phyloP scores from a whole-genome alignment of 139 green algal species.

The Edaphochlamys debaryana region DNA sequence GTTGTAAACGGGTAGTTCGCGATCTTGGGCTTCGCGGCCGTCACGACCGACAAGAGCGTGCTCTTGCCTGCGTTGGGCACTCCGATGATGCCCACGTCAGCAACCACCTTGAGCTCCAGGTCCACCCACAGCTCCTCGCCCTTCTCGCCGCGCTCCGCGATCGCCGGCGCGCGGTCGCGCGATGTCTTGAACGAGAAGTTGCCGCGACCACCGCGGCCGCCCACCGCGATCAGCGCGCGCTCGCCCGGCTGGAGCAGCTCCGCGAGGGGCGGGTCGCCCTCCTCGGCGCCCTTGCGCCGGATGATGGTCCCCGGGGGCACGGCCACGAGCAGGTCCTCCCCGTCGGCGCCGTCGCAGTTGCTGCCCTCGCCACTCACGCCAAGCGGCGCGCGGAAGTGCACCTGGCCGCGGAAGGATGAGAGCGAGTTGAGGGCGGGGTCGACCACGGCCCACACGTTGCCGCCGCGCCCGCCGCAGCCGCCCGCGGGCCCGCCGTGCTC shows the following conservation, averaged over 20 bases:
- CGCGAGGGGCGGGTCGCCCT: slow-evolving; percentile 68
- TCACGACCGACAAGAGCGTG: slow-evolving; percentile 90
- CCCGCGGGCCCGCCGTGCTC: slow-evolving; percentile 90
- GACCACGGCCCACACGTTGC: slow-evolving; percentile 84
- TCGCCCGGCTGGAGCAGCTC: slow-evolving; percentile 85
- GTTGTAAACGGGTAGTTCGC: slow-evolving; percentile 99
- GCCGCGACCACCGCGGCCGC: slow-evolving; percentile 90
- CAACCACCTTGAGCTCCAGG: slow-evolving; percentile 93
- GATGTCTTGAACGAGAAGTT: slow-evolving; percentile 95
- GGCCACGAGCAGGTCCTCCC: slow-evolving; percentile 79
- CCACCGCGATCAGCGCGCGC: slow-evolving; percentile 80
- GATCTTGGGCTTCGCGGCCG: slow-evolving; percentile 89
- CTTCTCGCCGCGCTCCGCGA: slow-evolving; percentile 78
- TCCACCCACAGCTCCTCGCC: slow-evolving; percentile 83
- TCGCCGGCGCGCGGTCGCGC: slow-evolving; percentile 84
- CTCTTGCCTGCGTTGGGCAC: slow-evolving; percentile 89
- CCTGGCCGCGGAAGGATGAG: slow-evolving; percentile 74
- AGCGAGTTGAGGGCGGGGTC: slow-evolving; percentile 83
- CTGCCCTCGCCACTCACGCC: slow-evolving; percentile 52
- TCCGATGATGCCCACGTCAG: slow-evolving; percentile 96
- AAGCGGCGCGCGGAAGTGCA: slow-evolving; percentile 64
- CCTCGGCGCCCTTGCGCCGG: slow-evolving; percentile 61
- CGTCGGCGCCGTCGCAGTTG: slow-evolving; percentile 75
- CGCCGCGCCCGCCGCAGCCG: slow-evolving; percentile 91
- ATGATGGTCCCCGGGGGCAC: slow-evolving; percentile 93